phyloP scores from a whole-genome alignment of 1,284 basidiomycete genomes.

The Marasmius sp. region DNA sequence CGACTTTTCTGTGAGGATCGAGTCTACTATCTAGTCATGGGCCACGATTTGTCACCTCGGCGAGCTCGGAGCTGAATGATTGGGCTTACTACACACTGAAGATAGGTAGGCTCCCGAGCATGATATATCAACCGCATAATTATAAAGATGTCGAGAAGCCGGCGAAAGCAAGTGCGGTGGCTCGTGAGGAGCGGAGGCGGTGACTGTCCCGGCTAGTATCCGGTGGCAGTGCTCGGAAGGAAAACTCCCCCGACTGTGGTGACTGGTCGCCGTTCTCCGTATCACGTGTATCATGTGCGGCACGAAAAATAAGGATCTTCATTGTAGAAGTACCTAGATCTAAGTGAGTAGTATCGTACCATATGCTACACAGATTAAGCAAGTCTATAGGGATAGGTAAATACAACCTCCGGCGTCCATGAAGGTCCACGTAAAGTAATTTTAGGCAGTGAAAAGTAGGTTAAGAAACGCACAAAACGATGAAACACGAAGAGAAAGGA shows the following conservation, averaged over 20 bases:
- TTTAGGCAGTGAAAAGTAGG: background rate
- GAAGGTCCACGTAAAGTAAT: background rate
- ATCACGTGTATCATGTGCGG: too few relatives aligned
- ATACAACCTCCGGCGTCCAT: conserved; percentile 1
- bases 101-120: too few relatives aligned
- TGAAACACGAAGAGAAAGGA: background rate
- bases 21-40: too few relatives aligned
- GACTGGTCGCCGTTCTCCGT: background rate
- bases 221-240: background rate
- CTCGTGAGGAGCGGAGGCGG: too few relatives aligned
- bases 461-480: background rate
- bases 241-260: background rate
- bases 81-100: too few relatives aligned
- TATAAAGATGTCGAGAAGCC: too few relatives aligned
- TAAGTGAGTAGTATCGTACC: background rate
- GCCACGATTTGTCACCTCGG: too few relatives aligned
- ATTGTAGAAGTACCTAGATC: background rate
- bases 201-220: background rate
- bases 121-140: too few relatives aligned
- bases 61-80: too few relatives aligned
- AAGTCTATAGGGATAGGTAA: background rate
- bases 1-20: too few relatives aligned
- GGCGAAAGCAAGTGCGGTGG: too few relatives aligned
- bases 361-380: background rate
- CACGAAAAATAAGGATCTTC: background rate